phyloP scores from a whole-genome alignment of 371 early-diverging fungal genomes.

The Apophysomyces ossiformis region DNA sequence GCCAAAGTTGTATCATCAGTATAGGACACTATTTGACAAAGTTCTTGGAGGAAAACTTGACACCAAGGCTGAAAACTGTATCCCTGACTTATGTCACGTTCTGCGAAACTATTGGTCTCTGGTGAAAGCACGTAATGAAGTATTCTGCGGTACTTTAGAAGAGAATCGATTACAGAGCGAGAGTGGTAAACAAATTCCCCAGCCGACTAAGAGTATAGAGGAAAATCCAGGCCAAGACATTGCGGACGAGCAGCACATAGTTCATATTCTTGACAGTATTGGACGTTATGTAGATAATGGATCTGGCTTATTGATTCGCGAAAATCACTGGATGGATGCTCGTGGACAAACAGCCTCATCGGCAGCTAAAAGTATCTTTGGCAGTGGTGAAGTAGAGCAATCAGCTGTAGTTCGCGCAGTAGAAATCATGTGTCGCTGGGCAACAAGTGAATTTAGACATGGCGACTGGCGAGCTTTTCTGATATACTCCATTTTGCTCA shows the following conservation, averaged over 20 bases:
- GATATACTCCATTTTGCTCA: constrained; percentile 52
- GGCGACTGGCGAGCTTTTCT: constrained; percentile 68
- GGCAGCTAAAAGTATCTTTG: constrained; percentile 36
- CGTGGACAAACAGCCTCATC: constrained; percentile 41
- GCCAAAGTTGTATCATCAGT: constrained; percentile 57
- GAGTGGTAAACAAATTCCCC: neutral
- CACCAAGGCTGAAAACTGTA: constrained; percentile 12
- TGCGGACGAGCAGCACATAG: constrained; percentile 42
- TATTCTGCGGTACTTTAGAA: constrained; percentile 48
- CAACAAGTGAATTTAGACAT: constrained; percentile 53
- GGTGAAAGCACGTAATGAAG: constrained; percentile 53
- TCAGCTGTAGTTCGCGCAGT: constrained; percentile 24
- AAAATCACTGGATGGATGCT: constrained; percentile 39
- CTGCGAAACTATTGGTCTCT: constrained; percentile 47
- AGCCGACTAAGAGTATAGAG: neutral
- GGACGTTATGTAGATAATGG: constrained; percentile 42
- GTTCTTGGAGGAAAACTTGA: constrained; percentile 37
- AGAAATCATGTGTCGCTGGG: constrained; percentile 62
- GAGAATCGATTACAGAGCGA: constrained; percentile 30
- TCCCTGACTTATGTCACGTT: constrained; percentile 34
- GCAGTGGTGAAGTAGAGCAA: constrained; percentile 17
- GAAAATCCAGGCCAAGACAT: constrained; percentile 16
- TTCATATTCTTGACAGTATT: constrained; percentile 46
- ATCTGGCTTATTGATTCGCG: constrained; percentile 33
- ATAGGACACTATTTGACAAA: constrained; percentile 38